These are phyloP conservation scores for Quercus robur DNA, from an alignment of 306 rosid genomes.

Conservation along the genomic window DNA sequence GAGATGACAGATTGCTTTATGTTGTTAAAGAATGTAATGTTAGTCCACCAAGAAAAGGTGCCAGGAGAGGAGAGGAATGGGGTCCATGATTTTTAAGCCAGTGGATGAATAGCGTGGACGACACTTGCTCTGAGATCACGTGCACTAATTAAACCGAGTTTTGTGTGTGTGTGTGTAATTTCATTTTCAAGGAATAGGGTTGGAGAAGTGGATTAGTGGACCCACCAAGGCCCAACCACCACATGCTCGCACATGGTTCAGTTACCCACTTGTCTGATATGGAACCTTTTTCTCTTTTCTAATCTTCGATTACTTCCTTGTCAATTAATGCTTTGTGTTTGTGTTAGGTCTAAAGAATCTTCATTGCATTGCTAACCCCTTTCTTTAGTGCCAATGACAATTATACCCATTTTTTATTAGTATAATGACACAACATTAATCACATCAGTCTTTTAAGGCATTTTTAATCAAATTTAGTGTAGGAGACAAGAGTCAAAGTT, in stretches of 20 bases:
- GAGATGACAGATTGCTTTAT: slow-evolving; percentile 7
- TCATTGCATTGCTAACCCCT: not conserved
- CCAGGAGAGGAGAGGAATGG: not conserved
- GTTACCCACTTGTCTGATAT: slow-evolving; percentile 35
- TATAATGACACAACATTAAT: too few species aligned
- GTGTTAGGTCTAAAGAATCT: slow-evolving; percentile 22
- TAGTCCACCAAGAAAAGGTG: not conserved
- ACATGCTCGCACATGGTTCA: slow-evolving; percentile 57
- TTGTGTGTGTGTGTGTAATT: not conserved
- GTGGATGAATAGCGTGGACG: not conserved
- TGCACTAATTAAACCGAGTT: not conserved
- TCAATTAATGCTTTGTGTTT: slow-evolving; percentile 27
- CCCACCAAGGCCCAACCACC: slow-evolving; percentile 51
- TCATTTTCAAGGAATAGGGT: slow-evolving; percentile 25
- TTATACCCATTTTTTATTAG: not conserved
- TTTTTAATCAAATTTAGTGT: too few species aligned
- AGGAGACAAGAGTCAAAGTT: rapidly evolving
- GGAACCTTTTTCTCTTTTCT: slow-evolving; percentile 15
- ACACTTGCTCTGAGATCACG: not conserved
- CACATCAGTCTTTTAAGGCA: too few species aligned
- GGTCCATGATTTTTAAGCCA: not conserved
- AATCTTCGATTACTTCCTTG: slow-evolving; percentile 26
- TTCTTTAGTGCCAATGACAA: not conserved
- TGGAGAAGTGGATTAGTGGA: slow-evolving; percentile 48
- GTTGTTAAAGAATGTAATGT: slow-evolving; percentile 6